phyloP scores from a whole-genome alignment of 306 rosid genomes.

The Acacia melanoxylon region DNA sequence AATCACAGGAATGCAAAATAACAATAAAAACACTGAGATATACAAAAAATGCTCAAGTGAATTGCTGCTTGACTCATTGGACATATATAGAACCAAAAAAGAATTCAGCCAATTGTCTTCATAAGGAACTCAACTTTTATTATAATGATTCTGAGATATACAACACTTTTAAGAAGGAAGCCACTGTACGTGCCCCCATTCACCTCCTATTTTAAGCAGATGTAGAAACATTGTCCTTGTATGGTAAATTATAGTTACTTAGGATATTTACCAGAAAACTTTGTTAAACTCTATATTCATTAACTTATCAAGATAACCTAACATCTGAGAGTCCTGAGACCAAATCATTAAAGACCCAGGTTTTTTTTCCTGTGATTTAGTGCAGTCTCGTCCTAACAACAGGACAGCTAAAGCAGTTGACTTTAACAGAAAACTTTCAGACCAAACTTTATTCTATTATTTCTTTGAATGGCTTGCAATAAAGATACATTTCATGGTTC shows the following conservation, averaged over 20 bases:
- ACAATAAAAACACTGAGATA: neutral
- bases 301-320: neutral
- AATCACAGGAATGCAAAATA: slow-evolving; percentile 16
- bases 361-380: neutral
- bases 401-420: neutral
- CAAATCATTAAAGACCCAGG: neutral
- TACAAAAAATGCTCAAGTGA: neutral
- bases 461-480: neutral
- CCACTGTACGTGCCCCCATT: too few relatives aligned
- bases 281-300: too few relatives aligned
- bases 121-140: too few relatives aligned
- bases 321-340: neutral
- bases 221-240: too few relatives aligned
- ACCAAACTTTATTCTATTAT: neutral
- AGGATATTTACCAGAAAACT: too few relatives aligned
- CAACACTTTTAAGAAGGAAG: too few relatives aligned
- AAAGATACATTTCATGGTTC: neutral
- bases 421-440: neutral
- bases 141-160: too few relatives aligned
- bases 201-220: too few relatives aligned
- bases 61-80: neutral
- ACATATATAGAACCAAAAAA: neutral
- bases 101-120: neutral
- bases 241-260: too few relatives aligned
- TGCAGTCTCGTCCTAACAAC: neutral